Evolutionary conservation across 169 alveolate species (phyloP).

Genomic region (Eimeria acervulina): DNA sequence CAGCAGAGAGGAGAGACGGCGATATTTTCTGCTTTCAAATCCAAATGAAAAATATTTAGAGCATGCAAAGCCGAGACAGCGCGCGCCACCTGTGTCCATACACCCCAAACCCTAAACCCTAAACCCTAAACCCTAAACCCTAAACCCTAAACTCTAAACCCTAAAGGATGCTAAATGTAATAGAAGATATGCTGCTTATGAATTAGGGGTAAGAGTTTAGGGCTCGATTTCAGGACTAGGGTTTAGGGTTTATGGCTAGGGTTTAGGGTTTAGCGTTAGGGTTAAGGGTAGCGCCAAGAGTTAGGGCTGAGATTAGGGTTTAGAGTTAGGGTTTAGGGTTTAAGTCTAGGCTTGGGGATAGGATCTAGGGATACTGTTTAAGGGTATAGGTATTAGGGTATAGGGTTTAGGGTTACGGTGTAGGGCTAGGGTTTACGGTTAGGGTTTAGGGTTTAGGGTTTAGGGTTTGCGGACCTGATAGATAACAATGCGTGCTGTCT

Average conservation of each 20-base stretch:
- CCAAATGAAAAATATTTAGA: background rate
- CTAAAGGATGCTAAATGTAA: background rate
- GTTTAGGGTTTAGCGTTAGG: too few relatives aligned
- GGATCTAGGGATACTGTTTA: background rate
- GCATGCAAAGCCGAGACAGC: background rate
- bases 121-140: constrained; percentile 26
- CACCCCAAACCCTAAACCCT: constrained; percentile 17
- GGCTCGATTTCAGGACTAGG: too few relatives aligned
- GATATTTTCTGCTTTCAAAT: background rate
- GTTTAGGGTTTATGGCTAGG: too few relatives aligned
- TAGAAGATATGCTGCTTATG: too few relatives aligned
- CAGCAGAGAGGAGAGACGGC: constrained; percentile 6
- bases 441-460: background rate
- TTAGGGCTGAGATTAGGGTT: background rate
- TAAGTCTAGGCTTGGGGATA: background rate
- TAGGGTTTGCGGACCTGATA: background rate
- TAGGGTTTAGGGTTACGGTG: background rate
- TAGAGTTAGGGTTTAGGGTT: constrained; percentile 7
- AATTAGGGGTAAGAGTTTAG: too few relatives aligned
- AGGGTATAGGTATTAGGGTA: background rate
- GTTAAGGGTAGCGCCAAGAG: too few relatives aligned
- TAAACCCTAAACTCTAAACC: background rate
- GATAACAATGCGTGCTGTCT: background rate
- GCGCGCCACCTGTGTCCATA: background rate
- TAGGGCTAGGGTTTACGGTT: background rate